A percentile compares a stretch with the other conserved stretches of the same genome.
phyloP scores from a whole-genome alignment of 148 eudicot species.

The Vaccinium darrowii region DNA sequence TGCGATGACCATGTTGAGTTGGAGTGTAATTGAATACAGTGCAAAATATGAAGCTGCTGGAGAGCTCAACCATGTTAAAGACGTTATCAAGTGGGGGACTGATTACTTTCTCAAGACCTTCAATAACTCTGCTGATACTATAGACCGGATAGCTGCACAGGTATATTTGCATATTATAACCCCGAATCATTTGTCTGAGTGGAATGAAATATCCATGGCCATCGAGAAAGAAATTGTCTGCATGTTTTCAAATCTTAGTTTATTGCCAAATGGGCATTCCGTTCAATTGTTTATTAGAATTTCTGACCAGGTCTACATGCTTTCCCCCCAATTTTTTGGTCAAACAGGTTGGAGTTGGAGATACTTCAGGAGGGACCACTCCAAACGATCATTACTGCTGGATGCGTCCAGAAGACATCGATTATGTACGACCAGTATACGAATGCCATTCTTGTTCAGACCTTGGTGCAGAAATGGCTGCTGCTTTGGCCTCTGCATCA shows the following conservation, averaged over 20 bases:
- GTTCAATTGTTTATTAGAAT: not conserved
- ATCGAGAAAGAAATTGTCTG: not conserved
- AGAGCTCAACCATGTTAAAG: slow-evolving; percentile 84
- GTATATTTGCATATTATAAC: slow-evolving; percentile 26
- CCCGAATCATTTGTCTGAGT: not conserved
- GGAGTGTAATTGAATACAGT: slow-evolving; percentile 98
- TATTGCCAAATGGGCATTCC: slow-evolving; percentile 10
- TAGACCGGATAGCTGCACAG: slow-evolving; percentile 64
- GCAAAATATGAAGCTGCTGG: slow-evolving; percentile 93
- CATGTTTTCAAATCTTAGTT: too few relatives aligned
- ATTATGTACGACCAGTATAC: slow-evolving; percentile 59
- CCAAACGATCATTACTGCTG: slow-evolving; percentile 92
- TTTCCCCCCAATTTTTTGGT: slow-evolving; percentile 7
- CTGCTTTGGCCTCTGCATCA: slow-evolving; percentile 85
- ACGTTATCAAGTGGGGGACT: slow-evolving; percentile 93
- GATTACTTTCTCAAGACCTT: slow-evolving; percentile 94
- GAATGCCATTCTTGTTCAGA: slow-evolving; percentile 68
- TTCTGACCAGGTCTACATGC: not conserved
- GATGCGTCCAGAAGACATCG: slow-evolving; percentile 91
- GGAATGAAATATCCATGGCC: not conserved
- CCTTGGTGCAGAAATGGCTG: slow-evolving; percentile 92
- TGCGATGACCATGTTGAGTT: slow-evolving; percentile 96
- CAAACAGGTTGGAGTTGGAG: slow-evolving; percentile 73
- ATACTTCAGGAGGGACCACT: slow-evolving; percentile 63
- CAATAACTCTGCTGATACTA: slow-evolving; percentile 75